Evolutionary conservation across 345 rosid species (phyloP), one percentile per base, ranked within the genome.

Genomic region (Passiflora organensis): DNA sequence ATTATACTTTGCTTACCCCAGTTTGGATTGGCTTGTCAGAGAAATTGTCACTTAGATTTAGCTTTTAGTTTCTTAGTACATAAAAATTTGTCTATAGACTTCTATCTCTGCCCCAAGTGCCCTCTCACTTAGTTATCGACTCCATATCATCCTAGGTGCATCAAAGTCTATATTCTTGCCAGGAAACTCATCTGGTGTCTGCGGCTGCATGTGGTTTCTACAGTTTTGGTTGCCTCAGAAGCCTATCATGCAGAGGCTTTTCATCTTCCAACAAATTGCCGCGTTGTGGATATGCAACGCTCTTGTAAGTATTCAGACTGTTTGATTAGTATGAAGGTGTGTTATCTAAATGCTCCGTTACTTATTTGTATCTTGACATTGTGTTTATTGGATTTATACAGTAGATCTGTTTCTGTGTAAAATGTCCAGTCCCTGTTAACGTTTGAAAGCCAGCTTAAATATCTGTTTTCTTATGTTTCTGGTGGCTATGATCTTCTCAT

Each of bases 11-110:
- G 80, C 95, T 19, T 93, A 76, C 65, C 97, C 99, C 51, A 84
- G 89, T 72, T 72, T 93, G 76, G 87, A 89, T 65, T 93, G 96
- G 99, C 91, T 89, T 24, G 89, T 93, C 22, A 78, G 87, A 59
- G 95, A 93, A 80, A 84, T 93, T 55, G 21, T 82, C 56, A 76
- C 94, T 15, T 93, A 15, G 39, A 36, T 36, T 59, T 53, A 12
- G 55, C 21, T 37, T 13, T 37, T 6, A n/a, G n/a, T n/a, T 43
- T 39, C 58, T 45, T 39, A 19, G 19, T 53, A 22, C 12, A 43
- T 39, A 32, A 46, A 38, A 43, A 21, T 43, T 45, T 69, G 67
- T 46, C 32, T 49, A 52, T 57, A 37, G 43, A 55, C 53, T 49
- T 53, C 61, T 66, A 48, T 48, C 68, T 23, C 43, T 41, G 32